A percentile compares a stretch with the other conserved stretches of the same genome.
Evolutionary conservation across 495 filamentous ascomycete species (phyloP).

Genomic region (Daldinia vernicosa): DNA sequence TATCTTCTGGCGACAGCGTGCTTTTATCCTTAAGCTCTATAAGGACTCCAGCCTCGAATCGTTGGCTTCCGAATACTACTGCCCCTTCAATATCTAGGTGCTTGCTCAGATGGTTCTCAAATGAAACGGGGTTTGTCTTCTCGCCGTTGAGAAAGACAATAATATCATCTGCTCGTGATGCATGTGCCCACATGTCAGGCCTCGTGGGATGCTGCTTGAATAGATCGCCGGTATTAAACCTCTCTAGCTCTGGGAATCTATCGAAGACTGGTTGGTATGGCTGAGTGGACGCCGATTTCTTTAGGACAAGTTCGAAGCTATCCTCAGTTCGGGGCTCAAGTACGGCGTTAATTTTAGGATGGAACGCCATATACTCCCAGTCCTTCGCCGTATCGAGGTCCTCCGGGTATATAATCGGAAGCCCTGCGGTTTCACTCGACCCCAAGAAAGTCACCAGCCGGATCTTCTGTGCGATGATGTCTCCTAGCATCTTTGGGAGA

Average conservation of each 20-base stretch:
- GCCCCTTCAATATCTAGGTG: constrained; percentile 51
- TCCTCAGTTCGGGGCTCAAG: neutral
- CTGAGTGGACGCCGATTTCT: neutral
- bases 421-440: neutral
- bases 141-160: constrained; percentile 66
- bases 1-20: constrained; percentile 11
- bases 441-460: neutral
- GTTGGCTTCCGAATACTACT: constrained; percentile 52
- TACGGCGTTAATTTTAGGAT: neutral
- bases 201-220: constrained; percentile 55
- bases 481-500: neutral
- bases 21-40: constrained; percentile 48
- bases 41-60: constrained; percentile 56
- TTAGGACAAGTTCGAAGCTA: neutral
- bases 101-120: constrained; percentile 52
- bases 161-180: constrained; percentile 60
- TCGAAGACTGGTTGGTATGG: neutral
- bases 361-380: neutral
- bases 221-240: constrained; percentile 53
- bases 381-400: neutral
- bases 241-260: neutral
- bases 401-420: neutral
- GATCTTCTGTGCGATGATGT: neutral
- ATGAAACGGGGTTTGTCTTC: constrained; percentile 61
- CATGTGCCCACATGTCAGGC: constrained; percentile 53